These are phyloP conservation scores for Lantana camara DNA, from an alignment of 257 asterid genomes.

Conservation along the genomic window DNA sequence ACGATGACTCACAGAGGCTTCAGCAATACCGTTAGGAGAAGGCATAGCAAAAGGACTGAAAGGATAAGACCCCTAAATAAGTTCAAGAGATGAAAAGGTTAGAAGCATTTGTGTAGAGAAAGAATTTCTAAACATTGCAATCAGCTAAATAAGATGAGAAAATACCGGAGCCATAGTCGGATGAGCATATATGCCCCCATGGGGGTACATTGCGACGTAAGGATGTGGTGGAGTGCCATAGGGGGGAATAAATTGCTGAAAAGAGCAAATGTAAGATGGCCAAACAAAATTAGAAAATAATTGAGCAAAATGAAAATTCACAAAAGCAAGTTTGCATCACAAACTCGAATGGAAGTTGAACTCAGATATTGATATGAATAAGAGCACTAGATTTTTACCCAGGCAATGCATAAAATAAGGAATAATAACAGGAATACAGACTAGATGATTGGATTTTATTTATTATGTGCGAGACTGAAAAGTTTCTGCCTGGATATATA, in stretches of 20 bases:
- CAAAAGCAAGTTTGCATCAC: not conserved
- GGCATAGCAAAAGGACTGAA: slow-evolving; percentile 91
- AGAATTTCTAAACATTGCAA: slow-evolving; percentile 11
- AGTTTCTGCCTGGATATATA: not conserved
- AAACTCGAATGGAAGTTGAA: not conserved
- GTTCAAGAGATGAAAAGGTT: slow-evolving; percentile 10
- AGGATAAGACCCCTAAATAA: slow-evolving; percentile 78
- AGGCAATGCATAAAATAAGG: not conserved
- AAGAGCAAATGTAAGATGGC: slow-evolving; percentile 5
- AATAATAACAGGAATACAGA: not conserved
- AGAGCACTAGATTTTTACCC: not conserved
- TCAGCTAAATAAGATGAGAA: slow-evolving; percentile 16
- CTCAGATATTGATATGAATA: not conserved
- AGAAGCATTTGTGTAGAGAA: slow-evolving; percentile 23
- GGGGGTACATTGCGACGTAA: slow-evolving; percentile 97
- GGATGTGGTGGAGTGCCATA: slow-evolving; percentile 97
- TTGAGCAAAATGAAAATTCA: not conserved
- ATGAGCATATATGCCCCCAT: slow-evolving; percentile 89
- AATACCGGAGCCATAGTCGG: slow-evolving; percentile 92
- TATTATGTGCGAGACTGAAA: not conserved
- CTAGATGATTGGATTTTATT: not conserved
- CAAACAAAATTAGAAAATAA: not conserved
- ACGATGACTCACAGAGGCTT: slow-evolving; percentile 69
- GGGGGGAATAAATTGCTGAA: slow-evolving; percentile 74
- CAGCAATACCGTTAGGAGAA: slow-evolving; percentile 84